Percentiles rank a stretch among this genome's conserved stretches.
Evolutionary conservation across 805 yeast species (phyloP).

Genomic region (Schwanniomyces yamadae): DNA sequence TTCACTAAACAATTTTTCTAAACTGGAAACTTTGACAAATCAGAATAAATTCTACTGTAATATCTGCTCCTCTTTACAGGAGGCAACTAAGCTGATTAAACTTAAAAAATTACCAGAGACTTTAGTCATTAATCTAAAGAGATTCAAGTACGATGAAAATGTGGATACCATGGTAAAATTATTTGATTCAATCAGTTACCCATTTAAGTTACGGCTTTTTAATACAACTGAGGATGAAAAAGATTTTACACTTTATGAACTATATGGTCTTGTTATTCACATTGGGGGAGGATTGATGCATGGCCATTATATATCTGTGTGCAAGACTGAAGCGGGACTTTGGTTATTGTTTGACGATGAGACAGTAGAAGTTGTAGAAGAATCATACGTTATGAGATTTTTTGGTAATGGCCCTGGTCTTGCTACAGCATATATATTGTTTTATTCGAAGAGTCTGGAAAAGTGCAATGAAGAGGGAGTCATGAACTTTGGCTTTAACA

Average conservation of each 20-base stretch:
- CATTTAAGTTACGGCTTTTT: conserved; percentile 66
- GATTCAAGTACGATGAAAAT: conserved; percentile 88
- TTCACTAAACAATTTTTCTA: conserved; percentile 77
- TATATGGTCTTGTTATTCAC: conserved; percentile 86
- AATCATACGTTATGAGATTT: conserved; percentile 76
- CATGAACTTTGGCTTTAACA: conserved; percentile 35
- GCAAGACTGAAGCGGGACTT: conserved; percentile 73
- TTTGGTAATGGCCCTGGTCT: conserved; percentile 86
- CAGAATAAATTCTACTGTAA: conserved; percentile 93
- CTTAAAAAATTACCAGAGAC: conserved; percentile 74
- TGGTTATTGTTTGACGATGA: conserved; percentile 97
- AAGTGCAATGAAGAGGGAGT: conserved; percentile 38
- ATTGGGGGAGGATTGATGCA: conserved; percentile 98
- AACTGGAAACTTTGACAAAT: conserved; percentile 80
- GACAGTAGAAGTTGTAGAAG: conserved; percentile 85
- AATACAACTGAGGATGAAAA: conserved; percentile 59
- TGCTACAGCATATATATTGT: conserved; percentile 88
- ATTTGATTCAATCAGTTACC: conserved; percentile 81
- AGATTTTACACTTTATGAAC: conserved; percentile 58
- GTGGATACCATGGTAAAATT: conserved; percentile 80
- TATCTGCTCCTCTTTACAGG: conserved; percentile 84
- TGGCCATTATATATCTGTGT: conserved; percentile 90
- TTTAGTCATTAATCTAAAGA: conserved; percentile 79
- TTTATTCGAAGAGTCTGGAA: conserved; percentile 56
- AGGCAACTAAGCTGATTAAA: conserved; percentile 87